phyloP scores from a whole-genome alignment of 495 filamentous ascomycete species.

The Penicillium roqueforti region DNA sequence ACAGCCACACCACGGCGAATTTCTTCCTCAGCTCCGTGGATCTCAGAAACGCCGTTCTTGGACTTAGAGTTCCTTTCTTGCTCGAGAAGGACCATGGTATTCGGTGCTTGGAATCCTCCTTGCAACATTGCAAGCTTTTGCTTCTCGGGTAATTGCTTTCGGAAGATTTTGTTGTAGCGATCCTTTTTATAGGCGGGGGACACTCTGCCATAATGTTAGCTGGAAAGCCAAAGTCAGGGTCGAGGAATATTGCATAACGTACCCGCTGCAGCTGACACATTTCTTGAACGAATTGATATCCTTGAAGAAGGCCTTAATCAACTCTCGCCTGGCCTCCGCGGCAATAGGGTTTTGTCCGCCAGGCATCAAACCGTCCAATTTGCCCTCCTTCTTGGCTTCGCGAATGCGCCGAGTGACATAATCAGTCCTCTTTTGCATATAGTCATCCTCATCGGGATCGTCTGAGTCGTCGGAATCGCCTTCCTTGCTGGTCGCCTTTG shows the following conservation, averaged over 20 bases:
- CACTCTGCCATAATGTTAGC: conserved; percentile 42
- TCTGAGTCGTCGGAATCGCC: conserved; percentile 52
- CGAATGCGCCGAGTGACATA: conserved; percentile 67
- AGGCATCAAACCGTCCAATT: conserved; percentile 49
- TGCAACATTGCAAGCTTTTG: conserved; percentile 68
- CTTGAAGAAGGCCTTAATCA: conserved; percentile 77
- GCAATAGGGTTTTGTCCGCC: conserved; percentile 76
- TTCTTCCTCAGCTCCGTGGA: conserved; percentile 62
- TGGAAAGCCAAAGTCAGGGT: conserved; percentile 1
- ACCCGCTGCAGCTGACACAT: conserved; percentile 72
- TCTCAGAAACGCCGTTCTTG: conserved; percentile 35
- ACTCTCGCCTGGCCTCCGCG: conserved; percentile 62
- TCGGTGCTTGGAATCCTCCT: conserved; percentile 60
- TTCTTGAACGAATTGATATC: conserved; percentile 58
- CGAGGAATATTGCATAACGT: conserved; percentile 21
- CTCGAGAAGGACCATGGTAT: conserved; percentile 53
- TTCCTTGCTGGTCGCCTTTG: conserved; percentile 29
- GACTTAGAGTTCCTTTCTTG: conserved; percentile 33
- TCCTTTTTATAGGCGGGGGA: conserved; percentile 82
- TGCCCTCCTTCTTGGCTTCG: conserved; percentile 42
- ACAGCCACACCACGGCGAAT: conserved; percentile 52
- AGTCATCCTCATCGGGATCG: conserved; percentile 51
- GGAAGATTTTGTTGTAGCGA: conserved; percentile 85
- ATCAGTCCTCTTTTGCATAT: conserved; percentile 61
- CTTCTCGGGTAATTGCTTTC: conserved; percentile 68